Conservation (phyloP, 495 filamentous ascomycete genomes). For the Tuber melanosporum region DNA sequence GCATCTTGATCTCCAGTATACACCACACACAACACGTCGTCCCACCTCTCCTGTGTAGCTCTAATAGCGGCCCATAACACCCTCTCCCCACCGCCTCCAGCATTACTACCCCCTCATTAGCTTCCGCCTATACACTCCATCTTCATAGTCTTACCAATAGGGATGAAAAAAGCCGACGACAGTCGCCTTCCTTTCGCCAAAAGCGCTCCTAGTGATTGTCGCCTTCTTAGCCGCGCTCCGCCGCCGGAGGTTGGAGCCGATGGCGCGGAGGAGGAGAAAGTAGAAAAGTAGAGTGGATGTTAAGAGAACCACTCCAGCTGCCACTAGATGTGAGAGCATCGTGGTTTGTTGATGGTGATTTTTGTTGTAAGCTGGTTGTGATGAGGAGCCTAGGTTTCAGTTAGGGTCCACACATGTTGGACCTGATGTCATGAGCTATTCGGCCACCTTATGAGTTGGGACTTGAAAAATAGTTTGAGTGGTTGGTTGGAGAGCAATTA, state of each 20-base stretch:
- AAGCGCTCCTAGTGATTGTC: constrained; percentile 1
- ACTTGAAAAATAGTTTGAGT: neutral
- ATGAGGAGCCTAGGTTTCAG: neutral
- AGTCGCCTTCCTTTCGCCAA: constrained; percentile 9
- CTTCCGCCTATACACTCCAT: constrained; percentile 12
- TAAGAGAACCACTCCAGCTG: constrained; percentile 7
- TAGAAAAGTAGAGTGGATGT: constrained; percentile 24
- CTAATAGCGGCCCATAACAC: constrained; percentile 94
- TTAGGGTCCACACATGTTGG: neutral
- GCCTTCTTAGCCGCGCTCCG: constrained; percentile 29
- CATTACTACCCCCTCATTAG: constrained; percentile 57
- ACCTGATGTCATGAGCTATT: neutral
- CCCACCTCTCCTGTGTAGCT: constrained; percentile 84
- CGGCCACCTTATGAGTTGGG: neutral
- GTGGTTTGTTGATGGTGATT: neutral
- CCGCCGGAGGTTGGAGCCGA: constrained; percentile 34
- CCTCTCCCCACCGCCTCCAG: constrained; percentile 89
- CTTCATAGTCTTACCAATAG: constrained; percentile 61
- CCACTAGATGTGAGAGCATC: constrained; percentile 2
- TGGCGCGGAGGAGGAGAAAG: constrained; percentile 30
- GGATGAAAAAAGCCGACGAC: constrained; percentile 95
- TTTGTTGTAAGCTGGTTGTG: neutral
- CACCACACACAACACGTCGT: constrained; percentile 76
- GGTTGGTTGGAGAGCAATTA: neutral
- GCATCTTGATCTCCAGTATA: constrained; percentile 93